A percentile compares a stretch with the other conserved stretches of the same genome.
phyloP scores from a whole-genome alignment of 1,284 basidiomycete genomes.

The Ustilago tritici region DNA sequence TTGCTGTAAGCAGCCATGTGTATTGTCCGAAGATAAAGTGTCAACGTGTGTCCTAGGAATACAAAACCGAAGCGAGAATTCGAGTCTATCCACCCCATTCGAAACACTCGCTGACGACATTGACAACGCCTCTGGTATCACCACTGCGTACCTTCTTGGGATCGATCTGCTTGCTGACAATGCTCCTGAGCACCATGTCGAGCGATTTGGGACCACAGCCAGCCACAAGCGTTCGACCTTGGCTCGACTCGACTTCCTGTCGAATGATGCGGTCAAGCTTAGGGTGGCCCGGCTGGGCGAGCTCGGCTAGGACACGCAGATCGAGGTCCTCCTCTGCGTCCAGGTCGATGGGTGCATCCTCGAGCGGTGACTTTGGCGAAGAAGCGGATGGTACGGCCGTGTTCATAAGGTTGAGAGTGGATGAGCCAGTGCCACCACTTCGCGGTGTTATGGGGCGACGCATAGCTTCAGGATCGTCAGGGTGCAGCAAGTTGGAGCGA shows the following conservation, averaged over 20 bases:
- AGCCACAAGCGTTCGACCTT: slow-evolving; percentile 77
- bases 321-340: slow-evolving; percentile 79
- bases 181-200: slow-evolving; percentile 79
- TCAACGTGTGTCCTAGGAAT: neutral
- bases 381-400: slow-evolving; percentile 2
- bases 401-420: slow-evolving; percentile 43
- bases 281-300: slow-evolving; percentile 80
- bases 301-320: slow-evolving; percentile 77
- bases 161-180: slow-evolving; percentile 77
- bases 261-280: slow-evolving; percentile 77
- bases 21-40: neutral
- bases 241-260: slow-evolving; percentile 76
- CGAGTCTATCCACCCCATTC: slow-evolving; percentile 51
- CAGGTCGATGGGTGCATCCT: slow-evolving; percentile 71
- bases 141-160: slow-evolving; percentile 75
- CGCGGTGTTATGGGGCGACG: neutral
- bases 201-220: slow-evolving; percentile 84
- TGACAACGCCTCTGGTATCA: slow-evolving; percentile 74
- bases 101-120: slow-evolving; percentile 63
- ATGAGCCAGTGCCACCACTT: slow-evolving; percentile 15
- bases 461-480: slow-evolving; percentile 8
- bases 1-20: neutral
- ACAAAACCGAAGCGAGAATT: neutral
- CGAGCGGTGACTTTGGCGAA: slow-evolving; percentile 38
- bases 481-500: slow-evolving; percentile 6